Evolutionary conservation across 208 protist species (phyloP), one percentile per base, ranked within the genome.

Genomic region (Endotrypanum monterogeii): DNA sequence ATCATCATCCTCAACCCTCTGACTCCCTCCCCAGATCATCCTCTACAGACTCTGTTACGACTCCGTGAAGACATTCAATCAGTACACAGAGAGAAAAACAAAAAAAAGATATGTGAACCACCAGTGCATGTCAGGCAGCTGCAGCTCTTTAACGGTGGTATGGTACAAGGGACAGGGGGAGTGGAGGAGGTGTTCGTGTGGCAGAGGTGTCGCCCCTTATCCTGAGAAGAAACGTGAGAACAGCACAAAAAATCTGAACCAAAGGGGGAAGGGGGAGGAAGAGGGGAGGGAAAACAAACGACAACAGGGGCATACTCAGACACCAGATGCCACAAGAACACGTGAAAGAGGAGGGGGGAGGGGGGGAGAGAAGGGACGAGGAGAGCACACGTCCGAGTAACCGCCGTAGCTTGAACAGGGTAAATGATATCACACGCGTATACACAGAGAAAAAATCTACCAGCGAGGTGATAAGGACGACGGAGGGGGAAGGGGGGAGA

Each of bases 271-370:
- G n/a, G n/a, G 54, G 25, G 54, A n/a, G 57, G 60, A 65, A 78
- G 67, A 20, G 60, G 35, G 5, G 39, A 71, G 68, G 52, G 52
- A 35, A 44, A 51, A 14, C 51, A 39, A 28, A 39, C 28, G 28
- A 37, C 20, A 55, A 52, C 16, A 66, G 16, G 55, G 37, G 18
- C 57, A 71, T n/a, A 48, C 8, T 28, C 16, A 58, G 51, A 58
- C 54, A 58, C n/a, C 54, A 32, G n/a, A 58, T 20, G 18, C 6
- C 8, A 58, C 11, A 32, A n/a, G 16, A 77, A 73, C 41, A 56
- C 18, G 68, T 25, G 60, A 67, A 65, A 61, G 68, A 73, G 18
- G 35, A 14, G 30, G 58, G 58, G 0, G 8, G 58, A 20, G 58
- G 30, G 8, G 23, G 58, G 35, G 37, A 18, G 8, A 76, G 11